Percentiles rank a stretch among this genome's conserved stretches.
Evolutionary conservation across 2,329 filamentous ascomycete species (phyloP).

Genomic region (Aspergillus sp.): DNA sequence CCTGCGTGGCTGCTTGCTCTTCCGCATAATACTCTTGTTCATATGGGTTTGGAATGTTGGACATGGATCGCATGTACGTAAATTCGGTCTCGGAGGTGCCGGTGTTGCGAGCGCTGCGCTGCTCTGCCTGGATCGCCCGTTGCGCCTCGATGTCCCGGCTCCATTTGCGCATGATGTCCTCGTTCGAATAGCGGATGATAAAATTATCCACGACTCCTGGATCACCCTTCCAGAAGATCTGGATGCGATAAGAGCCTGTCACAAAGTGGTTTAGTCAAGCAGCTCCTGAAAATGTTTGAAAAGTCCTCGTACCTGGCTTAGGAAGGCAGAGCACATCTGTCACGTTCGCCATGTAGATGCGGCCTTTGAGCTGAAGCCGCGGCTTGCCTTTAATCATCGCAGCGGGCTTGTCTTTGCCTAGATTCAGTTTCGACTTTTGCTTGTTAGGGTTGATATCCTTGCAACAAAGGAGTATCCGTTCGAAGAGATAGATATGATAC

Average conservation of each 20-base stretch:
- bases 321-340: slow-evolving; percentile 87
- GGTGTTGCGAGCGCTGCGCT: slow-evolving; percentile 53
- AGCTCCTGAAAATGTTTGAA: background rate
- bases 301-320: slow-evolving; percentile 73
- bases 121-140: slow-evolving; percentile 60
- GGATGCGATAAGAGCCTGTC: slow-evolving; percentile 85
- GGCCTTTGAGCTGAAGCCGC: slow-evolving; percentile 84
- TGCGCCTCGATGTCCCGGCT: slow-evolving; percentile 75
- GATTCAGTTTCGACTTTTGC: slow-evolving; percentile 65
- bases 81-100: slow-evolving; percentile 71
- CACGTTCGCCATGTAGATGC: slow-evolving; percentile 99
- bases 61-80: slow-evolving; percentile 72
- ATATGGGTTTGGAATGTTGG: slow-evolving; percentile 79
- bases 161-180: slow-evolving; percentile 94
- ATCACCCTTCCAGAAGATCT: slow-evolving; percentile 98
- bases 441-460: slow-evolving; percentile 91
- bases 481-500: slow-evolving; percentile 98
- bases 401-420: slow-evolving; percentile 68
- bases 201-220: slow-evolving; percentile 96
- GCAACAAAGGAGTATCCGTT: slow-evolving; percentile 92
- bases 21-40: slow-evolving; percentile 60
- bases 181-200: slow-evolving; percentile 87
- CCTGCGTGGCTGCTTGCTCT: slow-evolving; percentile 47
- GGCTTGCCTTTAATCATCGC: slow-evolving; percentile 73
- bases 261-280: background rate